Conservation (phyloP, 208 protist genomes). For the Balamuthia mandrillaris region DNA sequence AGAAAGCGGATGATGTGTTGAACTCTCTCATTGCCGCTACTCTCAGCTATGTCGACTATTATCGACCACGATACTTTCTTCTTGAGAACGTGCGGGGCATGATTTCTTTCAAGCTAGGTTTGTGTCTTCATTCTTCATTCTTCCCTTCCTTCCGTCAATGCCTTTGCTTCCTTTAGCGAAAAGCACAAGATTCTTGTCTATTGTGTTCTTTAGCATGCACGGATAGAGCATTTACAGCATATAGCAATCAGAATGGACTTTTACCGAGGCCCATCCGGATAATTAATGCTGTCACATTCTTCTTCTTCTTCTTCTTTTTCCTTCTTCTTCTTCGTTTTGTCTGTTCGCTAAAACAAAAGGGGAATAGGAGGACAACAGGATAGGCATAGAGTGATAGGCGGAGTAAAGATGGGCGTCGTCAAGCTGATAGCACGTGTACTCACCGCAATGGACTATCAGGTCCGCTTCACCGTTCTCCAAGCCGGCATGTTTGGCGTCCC, state of each 20-base stretch:
- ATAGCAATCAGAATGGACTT: too few species aligned
- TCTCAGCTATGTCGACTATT: slow-evolving; percentile 15
- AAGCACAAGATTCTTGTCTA: too few species aligned
- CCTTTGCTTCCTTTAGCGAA: too few species aligned
- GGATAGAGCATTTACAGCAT: too few species aligned
- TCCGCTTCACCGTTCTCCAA: slow-evolving; percentile 39
- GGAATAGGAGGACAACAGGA: background rate
- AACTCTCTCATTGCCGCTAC: slow-evolving; percentile 21
- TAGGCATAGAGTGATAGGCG: background rate
- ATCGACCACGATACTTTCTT: slow-evolving; percentile 22
- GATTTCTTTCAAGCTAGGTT: slow-evolving; percentile 1
- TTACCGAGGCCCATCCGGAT: too few species aligned
- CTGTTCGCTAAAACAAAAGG: too few species aligned
- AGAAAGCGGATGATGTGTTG: background rate
- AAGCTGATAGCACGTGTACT: background rate
- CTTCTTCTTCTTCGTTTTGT: too few species aligned
- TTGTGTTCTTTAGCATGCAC: too few species aligned
- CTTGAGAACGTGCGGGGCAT: slow-evolving; percentile 32
- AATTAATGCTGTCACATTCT: too few species aligned
- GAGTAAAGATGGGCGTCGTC: background rate
- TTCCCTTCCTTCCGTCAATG: too few species aligned
- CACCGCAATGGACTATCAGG: slow-evolving; percentile 37
- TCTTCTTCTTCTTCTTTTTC: too few species aligned
- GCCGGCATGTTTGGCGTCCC: slow-evolving; percentile 48
- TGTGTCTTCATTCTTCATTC: too few species aligned